Percentiles rank a stretch among this genome's conserved stretches.
phyloP scores from a whole-genome alignment of 2,329 filamentous ascomycete species.

The Phialocephala subalpina region DNA sequence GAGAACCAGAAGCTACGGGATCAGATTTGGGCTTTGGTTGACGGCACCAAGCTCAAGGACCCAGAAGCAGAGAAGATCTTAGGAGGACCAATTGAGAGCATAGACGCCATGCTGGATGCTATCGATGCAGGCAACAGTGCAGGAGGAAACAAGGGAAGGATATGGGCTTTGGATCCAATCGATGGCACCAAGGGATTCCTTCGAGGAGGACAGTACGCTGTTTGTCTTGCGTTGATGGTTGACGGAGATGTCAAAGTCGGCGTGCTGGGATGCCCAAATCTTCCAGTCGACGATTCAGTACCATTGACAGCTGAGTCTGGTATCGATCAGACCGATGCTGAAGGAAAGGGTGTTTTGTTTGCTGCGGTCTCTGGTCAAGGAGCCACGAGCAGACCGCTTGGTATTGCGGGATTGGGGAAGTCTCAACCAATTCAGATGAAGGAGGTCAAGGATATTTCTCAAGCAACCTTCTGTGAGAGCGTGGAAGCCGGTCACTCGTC shows the following conservation, averaged over 20 bases:
- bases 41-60: conserved; percentile 74
- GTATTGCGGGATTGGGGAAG: conserved; percentile 59
- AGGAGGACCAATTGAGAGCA: conserved; percentile 71
- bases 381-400: conserved; percentile 79
- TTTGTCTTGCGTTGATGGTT: conserved; percentile 90
- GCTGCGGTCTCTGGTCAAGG: conserved; percentile 82
- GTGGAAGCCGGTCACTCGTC: conserved; percentile 93
- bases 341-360: conserved; percentile 86
- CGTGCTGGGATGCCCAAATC: conserved; percentile 93
- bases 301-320: conserved; percentile 77
- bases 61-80: conserved; percentile 69
- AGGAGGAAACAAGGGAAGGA: conserved; percentile 77
- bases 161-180: conserved; percentile 97
- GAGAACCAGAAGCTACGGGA: conserved; percentile 73
- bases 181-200: conserved; percentile 98
- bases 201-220: conserved; percentile 94
- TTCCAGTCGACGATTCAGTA: conserved; percentile 83
- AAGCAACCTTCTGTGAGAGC: conserved; percentile 94
- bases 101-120: conserved; percentile 71
- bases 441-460: conserved; percentile 73
- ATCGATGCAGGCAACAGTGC: conserved; percentile 74
- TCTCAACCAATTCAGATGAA: conserved; percentile 81
- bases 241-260: conserved; percentile 95
- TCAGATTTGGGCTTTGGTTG: conserved; percentile 86
- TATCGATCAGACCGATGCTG: conserved; percentile 74